Conservation (phyloP, 1,139 yeast species). For the Eremothecium gossypii region DNA sequence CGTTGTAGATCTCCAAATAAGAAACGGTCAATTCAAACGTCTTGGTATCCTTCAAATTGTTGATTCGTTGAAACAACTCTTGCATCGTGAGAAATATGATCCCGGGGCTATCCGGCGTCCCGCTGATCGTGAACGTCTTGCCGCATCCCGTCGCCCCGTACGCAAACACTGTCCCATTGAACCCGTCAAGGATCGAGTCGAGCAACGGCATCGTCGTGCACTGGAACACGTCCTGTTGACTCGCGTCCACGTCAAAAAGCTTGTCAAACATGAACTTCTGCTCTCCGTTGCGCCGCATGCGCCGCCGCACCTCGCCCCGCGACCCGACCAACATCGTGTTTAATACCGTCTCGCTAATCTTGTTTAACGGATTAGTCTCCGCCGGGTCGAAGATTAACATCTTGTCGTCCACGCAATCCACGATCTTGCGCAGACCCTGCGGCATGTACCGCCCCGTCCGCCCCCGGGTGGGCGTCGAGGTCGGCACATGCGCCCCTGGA, state of each 20-base stretch:
- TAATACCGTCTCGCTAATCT: constrained; percentile 51
- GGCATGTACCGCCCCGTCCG: constrained; percentile 29
- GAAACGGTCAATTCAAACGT: constrained; percentile 55
- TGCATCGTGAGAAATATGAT: constrained; percentile 71
- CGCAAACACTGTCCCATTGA: constrained; percentile 87
- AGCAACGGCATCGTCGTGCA: constrained; percentile 64
- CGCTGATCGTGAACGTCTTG: constrained; percentile 87
- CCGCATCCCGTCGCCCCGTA: constrained; percentile 99
- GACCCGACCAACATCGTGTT: constrained; percentile 26
- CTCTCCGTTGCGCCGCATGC: constrained; percentile 51
- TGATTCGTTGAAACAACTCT: constrained; percentile 59
- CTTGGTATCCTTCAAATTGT: constrained; percentile 44
- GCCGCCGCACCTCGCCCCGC: constrained; percentile 21
- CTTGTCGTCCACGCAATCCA: constrained; percentile 77
- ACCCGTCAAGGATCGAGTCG: constrained; percentile 73
- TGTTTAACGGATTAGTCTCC: constrained; percentile 56
- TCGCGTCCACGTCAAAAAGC: constrained; percentile 54
- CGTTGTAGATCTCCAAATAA: constrained; percentile 84
- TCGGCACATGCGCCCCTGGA: constrained; percentile 11
- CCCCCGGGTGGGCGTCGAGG: constrained; percentile 7
- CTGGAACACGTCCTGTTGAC: constrained; percentile 60
- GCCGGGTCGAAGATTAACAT: constrained; percentile 88
- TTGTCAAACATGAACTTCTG: constrained; percentile 77
- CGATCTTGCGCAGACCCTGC: constrained; percentile 56
- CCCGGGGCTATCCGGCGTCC: constrained; percentile 67